These are phyloP conservation scores for Euphorbia corollata DNA, from an alignment of 441 rosid species.

Conservation along the genomic window DNA sequence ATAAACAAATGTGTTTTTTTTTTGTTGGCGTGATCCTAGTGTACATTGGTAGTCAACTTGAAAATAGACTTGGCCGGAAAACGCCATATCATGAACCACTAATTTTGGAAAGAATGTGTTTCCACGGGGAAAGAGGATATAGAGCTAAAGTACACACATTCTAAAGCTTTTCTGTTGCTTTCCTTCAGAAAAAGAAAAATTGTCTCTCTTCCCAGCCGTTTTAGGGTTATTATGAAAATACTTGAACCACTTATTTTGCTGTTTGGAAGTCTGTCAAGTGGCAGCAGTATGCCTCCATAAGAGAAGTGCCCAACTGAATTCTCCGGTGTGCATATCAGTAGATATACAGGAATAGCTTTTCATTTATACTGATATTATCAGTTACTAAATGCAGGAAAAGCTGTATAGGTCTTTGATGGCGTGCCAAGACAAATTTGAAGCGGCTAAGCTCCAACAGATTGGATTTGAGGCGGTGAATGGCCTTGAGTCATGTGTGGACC, in stretches of 20 bases:
- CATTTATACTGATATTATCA: too few relatives aligned
- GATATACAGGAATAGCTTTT: too few relatives aligned
- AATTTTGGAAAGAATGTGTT: background rate
- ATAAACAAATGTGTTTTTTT: background rate
- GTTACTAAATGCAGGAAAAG: conserved; percentile 52
- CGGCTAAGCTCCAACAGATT: conserved; percentile 51
- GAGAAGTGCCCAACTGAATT: background rate
- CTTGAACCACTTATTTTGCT: too few relatives aligned
- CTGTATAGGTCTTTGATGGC: conserved; percentile 71
- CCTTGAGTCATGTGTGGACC: conserved; percentile 67
- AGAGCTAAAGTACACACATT: background rate
- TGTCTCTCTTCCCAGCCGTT: too few relatives aligned
- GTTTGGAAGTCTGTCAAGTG: too few relatives aligned
- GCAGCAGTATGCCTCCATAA: background rate
- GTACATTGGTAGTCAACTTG: background rate
- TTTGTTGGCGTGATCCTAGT: background rate
- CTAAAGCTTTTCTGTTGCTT: background rate
- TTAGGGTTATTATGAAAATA: too few relatives aligned
- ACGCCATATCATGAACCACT: background rate
- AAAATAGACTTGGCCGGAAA: background rate
- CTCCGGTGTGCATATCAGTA: background rate
- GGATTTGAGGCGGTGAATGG: conserved; percentile 36
- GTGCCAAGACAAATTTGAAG: conserved; percentile 79
- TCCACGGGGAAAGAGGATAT: background rate
- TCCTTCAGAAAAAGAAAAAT: too few relatives aligned